Conservation (phyloP, 2,329 filamentous ascomycete species). For the Balansia obtecta region DNA sequence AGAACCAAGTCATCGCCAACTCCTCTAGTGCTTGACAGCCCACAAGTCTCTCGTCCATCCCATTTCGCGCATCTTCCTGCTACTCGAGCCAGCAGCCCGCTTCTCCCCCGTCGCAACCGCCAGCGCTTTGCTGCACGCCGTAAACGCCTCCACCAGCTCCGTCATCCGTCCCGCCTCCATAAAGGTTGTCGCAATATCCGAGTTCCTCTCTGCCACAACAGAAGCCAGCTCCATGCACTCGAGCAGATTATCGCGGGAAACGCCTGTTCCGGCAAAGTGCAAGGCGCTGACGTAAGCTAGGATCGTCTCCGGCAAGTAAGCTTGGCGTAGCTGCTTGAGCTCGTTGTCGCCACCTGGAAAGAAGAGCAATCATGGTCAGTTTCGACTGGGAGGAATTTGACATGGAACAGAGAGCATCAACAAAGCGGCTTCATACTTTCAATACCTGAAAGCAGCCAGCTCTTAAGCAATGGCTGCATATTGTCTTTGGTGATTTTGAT, state of each 20-base stretch:
- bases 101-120: conserved; percentile 44
- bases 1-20: neutral
- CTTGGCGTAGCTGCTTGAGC: conserved; percentile 52
- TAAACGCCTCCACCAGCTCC: conserved; percentile 66
- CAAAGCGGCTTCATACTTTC: conserved; percentile 34
- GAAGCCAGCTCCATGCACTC: conserved; percentile 80
- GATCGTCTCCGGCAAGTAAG: conserved; percentile 76
- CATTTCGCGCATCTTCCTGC: conserved; percentile 48
- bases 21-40: conserved; percentile 32
- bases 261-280: conserved; percentile 61
- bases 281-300: conserved; percentile 74
- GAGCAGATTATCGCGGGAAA: conserved; percentile 65
- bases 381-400: neutral
- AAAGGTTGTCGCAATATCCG: conserved; percentile 54
- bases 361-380: neutral
- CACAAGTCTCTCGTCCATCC: conserved; percentile 53
- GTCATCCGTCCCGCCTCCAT: conserved; percentile 54
- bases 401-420: neutral
- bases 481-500: conserved; percentile 41
- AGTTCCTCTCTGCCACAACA: conserved; percentile 57
- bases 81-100: conserved; percentile 33
- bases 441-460: conserved; percentile 47
- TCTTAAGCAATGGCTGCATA: conserved; percentile 49
- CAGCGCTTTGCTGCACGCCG: conserved; percentile 62
- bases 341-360: conserved; percentile 39